These are phyloP conservation scores for Aspergillus sp. DNA, from an alignment of 2,329 filamentous ascomycete species.

Conservation along the genomic window DNA sequence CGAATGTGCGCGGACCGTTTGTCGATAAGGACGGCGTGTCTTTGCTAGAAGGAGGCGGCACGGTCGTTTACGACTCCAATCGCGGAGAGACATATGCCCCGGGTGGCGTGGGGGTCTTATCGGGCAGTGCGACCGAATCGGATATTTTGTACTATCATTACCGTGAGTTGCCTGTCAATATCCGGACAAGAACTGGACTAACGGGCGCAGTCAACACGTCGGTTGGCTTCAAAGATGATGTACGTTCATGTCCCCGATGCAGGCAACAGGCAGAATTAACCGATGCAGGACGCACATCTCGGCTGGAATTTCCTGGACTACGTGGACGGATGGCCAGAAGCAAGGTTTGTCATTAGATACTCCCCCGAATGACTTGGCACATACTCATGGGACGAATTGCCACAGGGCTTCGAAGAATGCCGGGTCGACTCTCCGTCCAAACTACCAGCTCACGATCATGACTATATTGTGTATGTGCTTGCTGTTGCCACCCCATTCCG, in stretches of 20 bases:
- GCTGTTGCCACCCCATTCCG: neutral
- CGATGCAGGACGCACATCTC: slow-evolving; percentile 30
- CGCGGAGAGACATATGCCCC: slow-evolving; percentile 38
- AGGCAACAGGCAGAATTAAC: slow-evolving; percentile 2
- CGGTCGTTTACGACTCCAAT: slow-evolving; percentile 37
- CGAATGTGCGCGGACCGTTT: slow-evolving; percentile 32
- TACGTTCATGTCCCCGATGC: slow-evolving; percentile 9
- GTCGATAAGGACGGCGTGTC: slow-evolving; percentile 26
- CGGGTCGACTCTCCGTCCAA: neutral
- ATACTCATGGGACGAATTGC: neutral
- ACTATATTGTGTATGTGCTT: slow-evolving; percentile 18
- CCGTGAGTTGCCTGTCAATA: slow-evolving; percentile 17
- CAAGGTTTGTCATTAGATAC: slow-evolving; percentile 13
- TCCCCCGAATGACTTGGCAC: neutral
- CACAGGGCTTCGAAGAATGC: slow-evolving; percentile 9
- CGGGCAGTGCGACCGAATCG: slow-evolving; percentile 18
- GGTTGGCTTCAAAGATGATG: slow-evolving; percentile 25
- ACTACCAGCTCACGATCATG: slow-evolving; percentile 2
- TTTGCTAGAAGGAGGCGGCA: slow-evolving; percentile 32
- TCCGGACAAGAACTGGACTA: neutral
- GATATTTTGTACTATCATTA: slow-evolving; percentile 43
- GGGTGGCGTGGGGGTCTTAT: slow-evolving; percentile 34
- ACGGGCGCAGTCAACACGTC: slow-evolving; percentile 28
- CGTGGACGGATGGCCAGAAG: slow-evolving; percentile 35
- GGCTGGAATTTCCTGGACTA: slow-evolving; percentile 39